A percentile compares a stretch with the other conserved stretches of the same genome.
These are phyloP conservation scores for Zygotorulaspora florentina DNA, from an alignment of 805 yeast genomes.

Conservation along the genomic window DNA sequence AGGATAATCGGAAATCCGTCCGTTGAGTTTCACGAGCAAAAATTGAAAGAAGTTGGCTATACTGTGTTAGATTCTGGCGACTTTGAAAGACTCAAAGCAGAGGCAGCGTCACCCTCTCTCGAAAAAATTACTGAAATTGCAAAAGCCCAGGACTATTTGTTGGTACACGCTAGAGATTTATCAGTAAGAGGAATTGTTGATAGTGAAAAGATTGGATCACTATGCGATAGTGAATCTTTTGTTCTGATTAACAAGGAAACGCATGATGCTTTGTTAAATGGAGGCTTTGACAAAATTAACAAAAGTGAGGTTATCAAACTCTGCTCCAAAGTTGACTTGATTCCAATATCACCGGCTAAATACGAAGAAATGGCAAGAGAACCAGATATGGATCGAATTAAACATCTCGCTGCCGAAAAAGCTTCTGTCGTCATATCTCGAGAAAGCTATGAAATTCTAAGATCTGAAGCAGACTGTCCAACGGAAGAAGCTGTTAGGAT, in stretches of 20 bases:
- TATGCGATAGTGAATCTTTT: constrained; percentile 4
- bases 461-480: constrained; percentile 27
- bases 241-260: constrained; percentile 10
- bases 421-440: constrained; percentile 28
- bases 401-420: constrained; percentile 23
- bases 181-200: not conserved
- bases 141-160: constrained; percentile 5
- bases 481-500: constrained; percentile 16
- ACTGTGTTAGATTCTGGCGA: constrained; percentile 16
- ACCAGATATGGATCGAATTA: constrained; percentile 15
- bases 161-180: constrained; percentile 5
- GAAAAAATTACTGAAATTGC: constrained; percentile 17
- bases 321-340: constrained; percentile 20
- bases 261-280: constrained; percentile 7
- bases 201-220: constrained; percentile 1
- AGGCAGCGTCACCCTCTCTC: constrained; percentile 13
- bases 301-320: constrained; percentile 22
- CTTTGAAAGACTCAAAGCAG: constrained; percentile 3
- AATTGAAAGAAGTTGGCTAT: constrained; percentile 18
- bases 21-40: constrained; percentile 13
- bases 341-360: constrained; percentile 23
- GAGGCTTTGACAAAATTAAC: constrained; percentile 9
- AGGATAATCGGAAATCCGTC: constrained; percentile 24
- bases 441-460: constrained; percentile 27
- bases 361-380: constrained; percentile 21